phyloP scores from a whole-genome alignment of 441 rosid genomes.

The Populus tomentosa region DNA sequence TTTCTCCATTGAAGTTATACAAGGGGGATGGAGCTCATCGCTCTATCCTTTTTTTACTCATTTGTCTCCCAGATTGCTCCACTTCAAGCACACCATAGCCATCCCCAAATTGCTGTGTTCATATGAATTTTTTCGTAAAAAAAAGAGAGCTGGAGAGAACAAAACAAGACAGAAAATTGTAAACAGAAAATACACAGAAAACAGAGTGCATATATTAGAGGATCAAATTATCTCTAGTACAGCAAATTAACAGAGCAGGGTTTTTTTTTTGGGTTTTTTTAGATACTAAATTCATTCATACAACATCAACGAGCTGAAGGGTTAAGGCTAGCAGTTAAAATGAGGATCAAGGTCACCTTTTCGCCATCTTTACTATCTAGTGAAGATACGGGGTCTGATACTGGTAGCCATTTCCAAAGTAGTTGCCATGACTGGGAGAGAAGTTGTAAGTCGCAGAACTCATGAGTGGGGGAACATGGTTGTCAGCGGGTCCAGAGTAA shows the following conservation, averaged over 20 bases:
- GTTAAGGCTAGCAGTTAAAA: constrained; percentile 72
- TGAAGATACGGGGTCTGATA: constrained; percentile 86
- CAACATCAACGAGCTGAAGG: constrained; percentile 43
- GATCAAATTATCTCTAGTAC: constrained; percentile 45
- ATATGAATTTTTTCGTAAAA: no score
- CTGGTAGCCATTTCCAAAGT: constrained; percentile 83
- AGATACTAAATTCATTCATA: constrained; percentile 65
- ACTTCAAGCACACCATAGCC: no score
- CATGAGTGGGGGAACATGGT: constrained; percentile 50
- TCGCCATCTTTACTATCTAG: constrained; percentile 51
- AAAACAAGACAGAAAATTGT: background rate
- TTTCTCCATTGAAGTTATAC: no score
- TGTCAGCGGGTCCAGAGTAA: constrained; percentile 60
- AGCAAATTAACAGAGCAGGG: constrained; percentile 34
- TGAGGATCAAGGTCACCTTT: constrained; percentile 52
- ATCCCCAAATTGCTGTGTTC: no score
- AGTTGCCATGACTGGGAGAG: constrained; percentile 70
- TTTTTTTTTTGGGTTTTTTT: constrained; percentile 14
- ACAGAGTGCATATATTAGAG: constrained; percentile 57
- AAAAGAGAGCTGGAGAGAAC: background rate
- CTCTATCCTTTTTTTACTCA: no score
- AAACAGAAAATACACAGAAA: constrained; percentile 28
- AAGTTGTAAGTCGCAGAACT: constrained; percentile 66
- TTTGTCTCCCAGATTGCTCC: no score
- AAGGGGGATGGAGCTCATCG: no score